These are phyloP conservation scores for Talaromyces sp. DNA, from an alignment of 2,329 filamentous ascomycete species.

Conservation along the genomic window DNA sequence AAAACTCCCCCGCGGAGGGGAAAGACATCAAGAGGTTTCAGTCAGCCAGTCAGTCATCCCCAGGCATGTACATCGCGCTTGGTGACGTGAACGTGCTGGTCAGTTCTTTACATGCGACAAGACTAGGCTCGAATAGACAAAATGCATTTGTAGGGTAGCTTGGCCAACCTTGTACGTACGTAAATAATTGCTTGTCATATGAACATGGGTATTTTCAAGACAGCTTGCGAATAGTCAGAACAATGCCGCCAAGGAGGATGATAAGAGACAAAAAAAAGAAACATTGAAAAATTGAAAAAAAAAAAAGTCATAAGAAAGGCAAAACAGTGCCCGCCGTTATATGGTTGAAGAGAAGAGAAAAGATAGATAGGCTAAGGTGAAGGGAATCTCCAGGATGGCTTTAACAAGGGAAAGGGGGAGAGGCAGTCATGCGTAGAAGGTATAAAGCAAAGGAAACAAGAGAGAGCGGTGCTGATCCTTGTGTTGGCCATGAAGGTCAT, in stretches of 20 bases:
- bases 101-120: neutral
- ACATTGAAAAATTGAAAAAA: too few species aligned
- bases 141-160: neutral
- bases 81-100: neutral
- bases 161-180: neutral
- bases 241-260: constrained; percentile 22
- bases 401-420: neutral
- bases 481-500: neutral
- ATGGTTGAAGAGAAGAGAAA: constrained; percentile 13
- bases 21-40: neutral
- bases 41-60: neutral
- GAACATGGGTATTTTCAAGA: constrained; percentile 15
- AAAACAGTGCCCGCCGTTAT: constrained; percentile 15
- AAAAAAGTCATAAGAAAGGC: constrained; percentile 4
- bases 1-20: constrained; percentile 1
- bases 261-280: constrained; percentile 1
- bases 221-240: constrained; percentile 2
- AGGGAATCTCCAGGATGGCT: constrained; percentile 2
- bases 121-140: neutral
- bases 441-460: constrained; percentile 12
- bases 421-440: neutral
- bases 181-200: constrained; percentile 5
- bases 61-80: neutral
- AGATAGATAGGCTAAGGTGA: constrained; percentile 12
- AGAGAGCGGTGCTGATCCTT: neutral